phyloP scores from a whole-genome alignment of 352 stramenopile genomes.

The Aphanomyces cochlioides region DNA sequence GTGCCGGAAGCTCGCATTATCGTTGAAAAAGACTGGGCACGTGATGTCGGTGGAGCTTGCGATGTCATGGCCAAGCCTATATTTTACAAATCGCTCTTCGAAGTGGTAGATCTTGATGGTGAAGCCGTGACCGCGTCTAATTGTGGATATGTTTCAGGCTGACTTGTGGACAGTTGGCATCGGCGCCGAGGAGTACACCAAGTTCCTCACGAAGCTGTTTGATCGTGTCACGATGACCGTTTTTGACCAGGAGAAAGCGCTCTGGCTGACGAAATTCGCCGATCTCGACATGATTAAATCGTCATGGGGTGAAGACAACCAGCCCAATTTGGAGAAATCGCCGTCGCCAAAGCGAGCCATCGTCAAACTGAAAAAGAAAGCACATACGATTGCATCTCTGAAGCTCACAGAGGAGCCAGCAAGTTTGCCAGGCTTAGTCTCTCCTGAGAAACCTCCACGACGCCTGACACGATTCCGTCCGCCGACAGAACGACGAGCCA shows the following conservation, averaged over 20 bases:
- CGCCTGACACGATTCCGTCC: background rate
- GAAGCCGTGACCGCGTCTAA: background rate
- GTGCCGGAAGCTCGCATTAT: slow-evolving; percentile 64
- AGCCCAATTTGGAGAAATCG: background rate
- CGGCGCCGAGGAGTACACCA: slow-evolving; percentile 52
- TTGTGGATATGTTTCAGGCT: slow-evolving; percentile 33
- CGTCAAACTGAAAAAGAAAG: slow-evolving; percentile 21
- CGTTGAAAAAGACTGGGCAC: slow-evolving; percentile 71
- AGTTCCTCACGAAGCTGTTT: slow-evolving; percentile 73
- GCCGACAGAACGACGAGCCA: background rate
- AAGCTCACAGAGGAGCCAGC: slow-evolving; percentile 5
- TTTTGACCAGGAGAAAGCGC: slow-evolving; percentile 56
- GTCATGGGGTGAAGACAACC: slow-evolving; percentile 30
- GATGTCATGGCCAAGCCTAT: slow-evolving; percentile 51
- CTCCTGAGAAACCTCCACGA: background rate
- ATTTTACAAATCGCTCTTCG: slow-evolving; percentile 66
- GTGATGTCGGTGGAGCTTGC: slow-evolving; percentile 45
- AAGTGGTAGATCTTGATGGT: slow-evolving; percentile 45
- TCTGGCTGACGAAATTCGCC: slow-evolving; percentile 69
- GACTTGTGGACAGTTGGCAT: slow-evolving; percentile 78
- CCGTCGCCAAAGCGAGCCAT: slow-evolving; percentile 20
- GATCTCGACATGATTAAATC: slow-evolving; percentile 69
- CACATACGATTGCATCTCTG: slow-evolving; percentile 9
- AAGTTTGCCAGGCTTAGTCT: background rate
- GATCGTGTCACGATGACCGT: slow-evolving; percentile 72